phyloP scores from a whole-genome alignment of 2,329 filamentous ascomycete genomes.

The Cladosporium velox region DNA sequence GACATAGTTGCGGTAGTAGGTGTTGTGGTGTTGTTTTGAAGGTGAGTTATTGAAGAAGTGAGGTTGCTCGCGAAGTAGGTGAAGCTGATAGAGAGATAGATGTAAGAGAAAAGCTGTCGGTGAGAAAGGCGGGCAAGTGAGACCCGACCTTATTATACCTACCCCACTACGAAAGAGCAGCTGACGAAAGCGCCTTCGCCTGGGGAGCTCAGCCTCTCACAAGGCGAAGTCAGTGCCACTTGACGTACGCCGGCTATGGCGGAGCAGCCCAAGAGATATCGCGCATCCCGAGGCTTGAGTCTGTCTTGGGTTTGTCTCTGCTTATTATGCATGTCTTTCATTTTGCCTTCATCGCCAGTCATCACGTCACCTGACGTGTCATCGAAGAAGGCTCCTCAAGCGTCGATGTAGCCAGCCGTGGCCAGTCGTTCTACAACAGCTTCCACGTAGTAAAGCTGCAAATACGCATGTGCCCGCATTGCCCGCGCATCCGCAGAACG shows the following conservation, averaged over 20 bases:
- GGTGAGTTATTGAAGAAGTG: neutral
- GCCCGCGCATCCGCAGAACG: constrained; percentile 8
- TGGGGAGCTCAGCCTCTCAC: constrained; percentile 14
- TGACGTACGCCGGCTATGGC: constrained; percentile 1
- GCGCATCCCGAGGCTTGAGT: neutral
- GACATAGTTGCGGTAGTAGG: constrained; percentile 45
- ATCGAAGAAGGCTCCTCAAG: neutral
- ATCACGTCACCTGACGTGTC: neutral
- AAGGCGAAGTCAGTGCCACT: constrained; percentile 10
- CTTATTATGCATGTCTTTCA: neutral
- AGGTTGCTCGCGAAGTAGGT: neutral
- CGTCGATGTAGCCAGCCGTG: neutral
- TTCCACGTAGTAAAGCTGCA: neutral
- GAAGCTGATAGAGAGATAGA: neutral
- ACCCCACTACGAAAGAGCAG: constrained; percentile 6
- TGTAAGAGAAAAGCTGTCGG: constrained; percentile 3
- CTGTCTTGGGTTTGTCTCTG: neutral
- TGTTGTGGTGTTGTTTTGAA: neutral
- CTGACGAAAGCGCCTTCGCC: constrained; percentile 16
- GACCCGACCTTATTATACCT: constrained; percentile 1
- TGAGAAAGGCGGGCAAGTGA: constrained; percentile 16
- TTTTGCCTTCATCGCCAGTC: neutral
- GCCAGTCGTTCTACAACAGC: neutral
- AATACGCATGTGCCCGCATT: constrained; percentile 1
- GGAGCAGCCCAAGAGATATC: neutral